Evolutionary conservation across 225 moss, liverwort and hornwort species (phyloP), one percentile per base, ranked within the genome.

Genomic region (Neckera pumila): DNA sequence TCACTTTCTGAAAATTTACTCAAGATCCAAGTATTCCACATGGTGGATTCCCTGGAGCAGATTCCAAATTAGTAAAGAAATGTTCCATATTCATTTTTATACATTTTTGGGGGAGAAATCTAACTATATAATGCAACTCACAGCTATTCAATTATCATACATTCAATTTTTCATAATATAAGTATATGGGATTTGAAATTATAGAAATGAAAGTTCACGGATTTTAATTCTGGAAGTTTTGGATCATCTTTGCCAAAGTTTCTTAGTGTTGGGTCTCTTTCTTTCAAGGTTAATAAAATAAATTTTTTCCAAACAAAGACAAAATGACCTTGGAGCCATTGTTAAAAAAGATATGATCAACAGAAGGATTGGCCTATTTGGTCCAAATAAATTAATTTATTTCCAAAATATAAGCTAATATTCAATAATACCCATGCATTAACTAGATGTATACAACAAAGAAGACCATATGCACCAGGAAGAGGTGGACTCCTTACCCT

Each of bases 201-300:
- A 31, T 18, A 30, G 11, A 74, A 47, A 12, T 74, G 18, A 12
- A 12, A 31, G 1, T 31, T 74, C 2, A 19, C 0, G 4, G 0
- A 31, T 49, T 75, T 47, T 18, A 6, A 47, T 11, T 30, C 0
- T 2, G 1, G 17, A 18, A 31, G 30, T 47, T 10, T 61, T 0
- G 1, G 2, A 51, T 75, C 4, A 20, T 51, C 33, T 20, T 33
- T 13, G 8, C 0, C 21, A 33, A 73, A 49, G 3, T 76, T 2
- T 2, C 1, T 2, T 51, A 0, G 2, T 51, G 51, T 51, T 51
- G 13, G 4, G 1, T 47, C 18, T 47, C 3, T 1, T 49, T 7
- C 2, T 31, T 47, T 47, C 4, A 17, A 72, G 0, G 3, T 70
- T 26, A 73, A 45, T 73, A 11, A 73, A 72, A 28, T 28, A 30